phyloP scores from a whole-genome alignment of 805 yeast genomes.

The Candida hungchunana region DNA sequence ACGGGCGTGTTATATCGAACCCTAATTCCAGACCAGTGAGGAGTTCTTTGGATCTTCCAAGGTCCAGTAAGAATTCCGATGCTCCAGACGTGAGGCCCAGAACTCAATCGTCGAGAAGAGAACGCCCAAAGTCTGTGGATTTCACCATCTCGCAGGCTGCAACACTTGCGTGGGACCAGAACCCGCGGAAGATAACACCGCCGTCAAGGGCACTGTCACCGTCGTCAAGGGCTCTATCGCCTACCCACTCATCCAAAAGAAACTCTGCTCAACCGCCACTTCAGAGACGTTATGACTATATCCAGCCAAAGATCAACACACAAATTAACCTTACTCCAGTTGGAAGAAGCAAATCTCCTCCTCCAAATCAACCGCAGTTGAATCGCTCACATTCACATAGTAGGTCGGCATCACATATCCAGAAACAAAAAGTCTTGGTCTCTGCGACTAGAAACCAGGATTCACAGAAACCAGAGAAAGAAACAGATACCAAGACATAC shows the following conservation, averaged over 20 bases:
- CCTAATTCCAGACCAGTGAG: conserved; percentile 4
- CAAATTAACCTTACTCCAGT: conserved; percentile 24
- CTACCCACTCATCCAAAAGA: no score
- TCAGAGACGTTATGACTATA: conserved; percentile 22
- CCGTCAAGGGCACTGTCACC: conserved; percentile 17
- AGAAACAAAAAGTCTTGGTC: conserved; percentile 8
- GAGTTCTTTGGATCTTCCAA: conserved; percentile 17
- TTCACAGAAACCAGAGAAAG: conserved; percentile 1
- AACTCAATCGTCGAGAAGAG: conserved; percentile 11
- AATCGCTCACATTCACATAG: no score
- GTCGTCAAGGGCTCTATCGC: no score
- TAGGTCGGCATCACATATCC: background rate
- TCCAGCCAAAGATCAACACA: conserved; percentile 26
- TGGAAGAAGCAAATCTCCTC: conserved; percentile 9
- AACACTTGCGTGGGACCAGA: conserved; percentile 25
- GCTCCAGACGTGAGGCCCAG: conserved; percentile 5
- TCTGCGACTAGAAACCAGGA: conserved; percentile 4
- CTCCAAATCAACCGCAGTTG: conserved; percentile 2
- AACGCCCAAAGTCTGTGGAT: conserved; percentile 26
- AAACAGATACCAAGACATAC: conserved; percentile 8
- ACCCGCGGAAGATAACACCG: conserved; percentile 12
- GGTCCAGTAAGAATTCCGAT: conserved; percentile 8
- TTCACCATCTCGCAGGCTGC: conserved; percentile 25
- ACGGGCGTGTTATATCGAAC: conserved; percentile 1
- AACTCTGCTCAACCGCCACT: conserved; percentile 1